Evolutionary conservation across 305 asterid species (phyloP).

Genomic region (Striga hermonthica): DNA sequence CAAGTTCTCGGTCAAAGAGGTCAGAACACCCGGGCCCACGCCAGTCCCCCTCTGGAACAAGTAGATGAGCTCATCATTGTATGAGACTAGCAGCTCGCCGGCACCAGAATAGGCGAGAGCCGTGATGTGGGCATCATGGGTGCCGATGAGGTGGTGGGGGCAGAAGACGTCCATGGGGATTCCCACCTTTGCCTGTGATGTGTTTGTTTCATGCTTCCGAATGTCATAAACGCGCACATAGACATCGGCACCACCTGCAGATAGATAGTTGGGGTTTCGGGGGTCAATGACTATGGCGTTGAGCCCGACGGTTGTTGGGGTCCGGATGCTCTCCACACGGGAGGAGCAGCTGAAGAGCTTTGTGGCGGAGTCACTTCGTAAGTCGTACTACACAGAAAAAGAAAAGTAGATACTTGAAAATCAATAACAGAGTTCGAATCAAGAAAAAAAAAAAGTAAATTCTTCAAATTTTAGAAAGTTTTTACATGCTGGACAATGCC

Average conservation of each 20-base stretch:
- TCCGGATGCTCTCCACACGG: constrained; percentile 34
- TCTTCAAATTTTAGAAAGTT: constrained; percentile 31
- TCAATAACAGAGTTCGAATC: constrained; percentile 11
- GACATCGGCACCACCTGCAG: constrained; percentile 73
- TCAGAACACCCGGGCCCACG: constrained; percentile 51
- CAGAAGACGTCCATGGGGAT: constrained; percentile 54
- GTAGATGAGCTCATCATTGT: constrained; percentile 74
- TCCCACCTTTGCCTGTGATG: constrained; percentile 41
- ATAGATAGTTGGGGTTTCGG: constrained; percentile 69
- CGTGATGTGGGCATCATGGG: constrained; percentile 56
- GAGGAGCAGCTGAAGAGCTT: constrained; percentile 69
- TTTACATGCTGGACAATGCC: constrained; percentile 71
- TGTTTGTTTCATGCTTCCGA: constrained; percentile 47
- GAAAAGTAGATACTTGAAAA: constrained; percentile 26
- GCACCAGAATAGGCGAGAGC: constrained; percentile 65
- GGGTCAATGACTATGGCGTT: constrained; percentile 70
- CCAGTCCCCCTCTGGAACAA: constrained; percentile 64
- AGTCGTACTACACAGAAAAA: constrained; percentile 62
- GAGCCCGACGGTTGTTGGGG: constrained; percentile 48
- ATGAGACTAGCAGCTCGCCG: constrained; percentile 72
- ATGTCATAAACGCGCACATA: constrained; percentile 78
- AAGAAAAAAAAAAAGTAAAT: constrained; percentile 13
- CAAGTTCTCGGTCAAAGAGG: constrained; percentile 36
- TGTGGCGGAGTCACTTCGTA: constrained; percentile 59
- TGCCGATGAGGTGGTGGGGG: constrained; percentile 51